Percentiles rank a stretch among this genome's conserved stretches.
These are phyloP conservation scores for Irpex sp. DNA, from an alignment of 1,284 basidiomycete species.

Conservation along the genomic window DNA sequence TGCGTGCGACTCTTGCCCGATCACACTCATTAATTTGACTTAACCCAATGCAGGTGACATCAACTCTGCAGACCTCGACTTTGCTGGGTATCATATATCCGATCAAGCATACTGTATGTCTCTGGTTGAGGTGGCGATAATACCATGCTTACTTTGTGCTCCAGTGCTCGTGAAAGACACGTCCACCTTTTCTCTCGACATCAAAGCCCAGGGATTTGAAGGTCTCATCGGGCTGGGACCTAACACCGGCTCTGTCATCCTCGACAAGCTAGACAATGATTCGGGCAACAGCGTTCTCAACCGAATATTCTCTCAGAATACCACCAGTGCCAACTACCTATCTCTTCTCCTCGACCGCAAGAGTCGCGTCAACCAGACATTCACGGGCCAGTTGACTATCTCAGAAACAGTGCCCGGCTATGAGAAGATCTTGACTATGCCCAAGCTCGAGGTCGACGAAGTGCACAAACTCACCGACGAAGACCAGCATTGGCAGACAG, in stretches of 20 bases:
- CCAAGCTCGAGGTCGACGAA: conserved; percentile 63
- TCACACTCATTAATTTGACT: neutral
- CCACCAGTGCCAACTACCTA: conserved; percentile 57
- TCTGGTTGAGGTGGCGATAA: neutral
- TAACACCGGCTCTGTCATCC: conserved; percentile 64
- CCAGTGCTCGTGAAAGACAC: conserved; percentile 64
- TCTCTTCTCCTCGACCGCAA: conserved; percentile 64
- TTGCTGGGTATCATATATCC: conserved; percentile 54
- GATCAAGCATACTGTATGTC: conserved; percentile 70
- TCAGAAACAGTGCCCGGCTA: conserved; percentile 52
- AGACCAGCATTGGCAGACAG: conserved; percentile 78
- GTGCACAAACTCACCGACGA: conserved; percentile 48
- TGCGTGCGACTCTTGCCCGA: conserved; percentile 25
- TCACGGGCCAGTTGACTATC: conserved; percentile 57
- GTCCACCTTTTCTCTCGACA: conserved; percentile 62
- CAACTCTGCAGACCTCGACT: conserved; percentile 49
- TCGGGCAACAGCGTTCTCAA: conserved; percentile 55
- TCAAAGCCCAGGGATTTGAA: conserved; percentile 57
- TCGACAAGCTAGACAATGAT: conserved; percentile 46
- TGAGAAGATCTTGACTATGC: conserved; percentile 57
- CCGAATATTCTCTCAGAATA: conserved; percentile 23
- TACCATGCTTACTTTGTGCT: neutral
- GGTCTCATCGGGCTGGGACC: conserved; percentile 75
- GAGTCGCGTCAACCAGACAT: conserved; percentile 39
- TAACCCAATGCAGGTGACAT: conserved; percentile 46